Evolutionary conservation across 169 alveolate species (phyloP), one percentile per base, ranked within the genome.

Genomic region (Cryptosporidium bovis): DNA sequence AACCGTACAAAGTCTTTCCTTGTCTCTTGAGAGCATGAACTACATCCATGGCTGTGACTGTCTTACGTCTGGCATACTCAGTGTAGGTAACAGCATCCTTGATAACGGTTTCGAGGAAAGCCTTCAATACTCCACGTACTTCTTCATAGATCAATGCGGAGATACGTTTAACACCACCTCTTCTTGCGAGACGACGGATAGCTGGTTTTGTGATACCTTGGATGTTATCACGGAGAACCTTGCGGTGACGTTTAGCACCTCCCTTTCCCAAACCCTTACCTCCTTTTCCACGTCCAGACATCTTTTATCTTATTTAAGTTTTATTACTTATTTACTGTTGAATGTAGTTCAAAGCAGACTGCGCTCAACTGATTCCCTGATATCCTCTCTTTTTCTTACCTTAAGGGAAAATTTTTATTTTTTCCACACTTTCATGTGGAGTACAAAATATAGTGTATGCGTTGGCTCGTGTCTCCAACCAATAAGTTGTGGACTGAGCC

Each of bases 141-240:
- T 98, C 99, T 92, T 98, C 99, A 94, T 98, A 98, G 90, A 98
- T 98, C 92, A 97, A 94, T 84, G 99, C 99, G 48, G 99, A 96
- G 82, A 98, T 98, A 95, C 99, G 98, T 95, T 98, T 98, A 60
- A 98, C 99, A 82, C 99, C 99, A 90, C 99, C 99, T 94, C 99
- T 97, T 89, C 99, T 97, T 64, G 99, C 99, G 85, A 98, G 94
- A 92, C 99, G 97, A 90, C 99, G 97, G 92, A 98, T 98, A 53
- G 99, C 99, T 60, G 99, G 99, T 96, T 98, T 98, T 83, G 99
- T 98, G 92, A 98, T 98, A 90, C 99, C 99, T 95, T 97, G 98
- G 92, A 97, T 97, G 92, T 97, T 97, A 83, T 97, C 99, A 92
- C 98, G 97, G 90, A 96, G 93, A 46, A 98, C 96, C 94, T 97